Conservation (phyloP, 169 alveolate species). For the Pseudocohnilembus persalinus region DNA sequence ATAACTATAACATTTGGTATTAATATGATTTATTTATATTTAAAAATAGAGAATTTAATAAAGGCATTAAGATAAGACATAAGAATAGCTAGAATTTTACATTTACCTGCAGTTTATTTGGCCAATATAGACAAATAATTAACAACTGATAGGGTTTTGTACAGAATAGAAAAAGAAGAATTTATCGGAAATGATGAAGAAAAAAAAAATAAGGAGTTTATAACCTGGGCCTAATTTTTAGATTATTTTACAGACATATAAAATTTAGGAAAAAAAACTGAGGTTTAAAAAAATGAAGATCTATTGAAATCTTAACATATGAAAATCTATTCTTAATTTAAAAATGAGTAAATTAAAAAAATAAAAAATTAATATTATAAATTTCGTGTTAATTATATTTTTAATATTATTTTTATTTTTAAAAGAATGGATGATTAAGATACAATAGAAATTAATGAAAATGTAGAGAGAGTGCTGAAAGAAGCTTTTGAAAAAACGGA, state of each 20-base stretch:
- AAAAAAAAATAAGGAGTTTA: slow-evolving; percentile 46
- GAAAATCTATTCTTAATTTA: slow-evolving; percentile 7
- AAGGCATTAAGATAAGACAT: slow-evolving; percentile 39
- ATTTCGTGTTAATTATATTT: too few species aligned
- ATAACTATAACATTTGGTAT: too few species aligned
- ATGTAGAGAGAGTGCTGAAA: slow-evolving; percentile 22
- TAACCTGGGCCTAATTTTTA: slow-evolving; percentile 54
- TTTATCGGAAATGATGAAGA: slow-evolving; percentile 6
- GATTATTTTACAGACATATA: slow-evolving; percentile 48
- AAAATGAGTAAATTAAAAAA: slow-evolving; percentile 24
- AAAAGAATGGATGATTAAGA: neutral
- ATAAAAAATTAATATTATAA: too few species aligned
- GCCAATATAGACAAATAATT: slow-evolving; percentile 10
- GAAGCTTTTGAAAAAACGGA: neutral
- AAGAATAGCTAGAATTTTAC: slow-evolving; percentile 32
- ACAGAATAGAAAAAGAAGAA: slow-evolving; percentile 20
- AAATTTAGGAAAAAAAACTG: slow-evolving; percentile 36
- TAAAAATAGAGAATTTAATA: slow-evolving; percentile 38
- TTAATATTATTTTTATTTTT: too few species aligned
- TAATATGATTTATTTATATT: too few species aligned
- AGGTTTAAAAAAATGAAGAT: slow-evolving; percentile 9
- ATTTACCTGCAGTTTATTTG: slow-evolving; percentile 26
- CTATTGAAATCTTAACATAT: neutral
- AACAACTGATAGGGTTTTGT: slow-evolving; percentile 8
- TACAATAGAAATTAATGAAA: slow-evolving; percentile 3